Base-by-base conservation (phyloP, 345 rosid genomes). In the Eucalyptus rudis region DNA sequence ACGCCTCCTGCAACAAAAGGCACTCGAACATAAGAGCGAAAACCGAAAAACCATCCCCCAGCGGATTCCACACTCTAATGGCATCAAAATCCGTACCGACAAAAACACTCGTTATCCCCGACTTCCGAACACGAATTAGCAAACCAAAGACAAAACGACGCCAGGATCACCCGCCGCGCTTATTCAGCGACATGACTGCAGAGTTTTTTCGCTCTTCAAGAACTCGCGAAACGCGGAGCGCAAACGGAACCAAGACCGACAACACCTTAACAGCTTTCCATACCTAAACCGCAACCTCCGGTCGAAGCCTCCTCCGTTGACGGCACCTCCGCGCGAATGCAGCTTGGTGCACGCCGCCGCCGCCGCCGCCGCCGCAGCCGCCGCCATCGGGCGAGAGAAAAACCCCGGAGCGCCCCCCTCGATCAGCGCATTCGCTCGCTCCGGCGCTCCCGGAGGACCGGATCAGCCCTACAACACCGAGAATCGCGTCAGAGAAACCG, bases 341-440 rank as follows among this genome's bases (percentile, higher is more conserved):
- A 91, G 91, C 94, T 92, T 94, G 86, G 92, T 52, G 90, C 92
- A 94, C 31, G 93, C 89, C 19, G 93, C 90, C 19, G 83, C 83
- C 6, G 92, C 52, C 1, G 51, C 51, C 6, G 52, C 92, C 87
- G 95, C 90, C 86, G 89, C 91, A 88, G 88, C 94, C 51, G 92
- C 93, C 59, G 94, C 96, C 98, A 95, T 96, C 89, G 92, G 58
- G 86, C 14, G 88, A 87, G 25, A 52, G 58, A 49, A 88, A 7
- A 7, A 24, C 27, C 17, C 36, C 36, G 19, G 33, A 25, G 86
- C 25, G 62, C 25, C 86, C 29, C 87, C 88, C 66, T 66, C 90
- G 86, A 88, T 92, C 94, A 92, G 68, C 88, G 89, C 93, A 89
- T 92, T 83, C 68, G 15, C 16, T 25, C 24, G 24, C 85, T n/a